phyloP scores from a whole-genome alignment of 352 stramenopile genomes.

The Aphanomyces invadans region DNA sequence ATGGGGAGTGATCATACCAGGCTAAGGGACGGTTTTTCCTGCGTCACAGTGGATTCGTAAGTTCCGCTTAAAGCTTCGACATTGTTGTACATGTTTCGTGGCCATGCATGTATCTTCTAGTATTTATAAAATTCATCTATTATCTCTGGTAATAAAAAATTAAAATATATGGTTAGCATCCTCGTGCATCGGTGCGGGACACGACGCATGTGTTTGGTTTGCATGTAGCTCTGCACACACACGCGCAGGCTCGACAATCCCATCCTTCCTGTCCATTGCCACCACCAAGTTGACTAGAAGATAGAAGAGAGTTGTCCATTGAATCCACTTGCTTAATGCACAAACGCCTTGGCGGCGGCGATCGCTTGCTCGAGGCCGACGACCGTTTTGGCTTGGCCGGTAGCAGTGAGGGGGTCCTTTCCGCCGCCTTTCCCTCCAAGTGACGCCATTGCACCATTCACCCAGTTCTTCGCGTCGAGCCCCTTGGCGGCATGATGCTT shows the following conservation, averaged over 20 bases:
- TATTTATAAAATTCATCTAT: too few species aligned
- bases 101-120: too few species aligned
- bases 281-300: background rate
- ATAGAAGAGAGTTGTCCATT: background rate
- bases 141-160: too few species aligned
- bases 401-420: slow-evolving; percentile 78
- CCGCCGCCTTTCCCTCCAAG: slow-evolving; percentile 94
- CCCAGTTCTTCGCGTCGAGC: slow-evolving; percentile 90
- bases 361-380: slow-evolving; percentile 64
- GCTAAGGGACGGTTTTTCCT: too few species aligned
- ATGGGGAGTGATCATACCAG: too few species aligned
- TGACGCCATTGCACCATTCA: slow-evolving; percentile 83
- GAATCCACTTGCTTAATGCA: slow-evolving; percentile 7
- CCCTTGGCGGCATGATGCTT: slow-evolving; percentile 56
- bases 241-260: background rate
- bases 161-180: too few species aligned
- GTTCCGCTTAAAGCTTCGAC: background rate
- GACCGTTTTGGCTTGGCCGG: slow-evolving; percentile 69
- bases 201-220: too few species aligned
- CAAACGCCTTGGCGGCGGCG: slow-evolving; percentile 46
- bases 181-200: too few species aligned
- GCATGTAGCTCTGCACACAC: too few species aligned
- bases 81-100: background rate
- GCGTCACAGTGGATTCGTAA: too few species aligned
- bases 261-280: background rate